Evolutionary conservation across 108 stramenopile genomes (phyloP), one percentile per base, ranked within the genome.

Genomic region (Nannochloropsis salina): DNA sequence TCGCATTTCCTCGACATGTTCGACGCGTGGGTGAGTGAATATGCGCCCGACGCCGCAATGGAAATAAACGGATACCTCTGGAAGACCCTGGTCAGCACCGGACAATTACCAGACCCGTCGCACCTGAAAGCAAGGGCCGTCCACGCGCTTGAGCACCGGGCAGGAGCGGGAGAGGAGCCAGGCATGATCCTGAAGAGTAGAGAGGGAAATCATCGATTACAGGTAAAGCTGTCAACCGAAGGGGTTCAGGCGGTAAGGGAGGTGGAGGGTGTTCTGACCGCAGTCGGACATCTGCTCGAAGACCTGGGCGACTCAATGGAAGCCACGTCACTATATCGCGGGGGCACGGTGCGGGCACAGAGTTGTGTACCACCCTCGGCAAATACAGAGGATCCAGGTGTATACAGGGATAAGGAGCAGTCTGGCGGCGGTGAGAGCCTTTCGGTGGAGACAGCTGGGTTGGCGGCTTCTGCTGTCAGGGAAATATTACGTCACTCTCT

Each of bases 161-260:
- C 61, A 74, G 61, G 61, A n/a, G n/a, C 20, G 61, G 6, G 6
- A 2, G 4, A n/a, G 61, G 61, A 74, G 2, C 20, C 61, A 74
- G 61, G 61, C 20, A 15, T 74, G n/a, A n/a, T 74, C 61, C 8
- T 74, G n/a, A 4, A n/a, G n/a, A n/a, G 61, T 15, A 74, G 20
- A 2, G 61, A n/a, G 15, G 61, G n/a, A 6, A 74, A 74, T n/a
- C n/a, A 8, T 6, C 61, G n/a, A n/a, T 4, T n/a, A n/a, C 61
- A 3, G 0, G n/a, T 74, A 15, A n/a, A 74, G 4, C 61, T 74
- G 6, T 74, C 61, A 4, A 74, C 61, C 15, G 20, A n/a, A 74
- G 61, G 61, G 61, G 15, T n/a, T 74, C 61, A 74, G n/a, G 61
- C n/a, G 20, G 61, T 74, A n/a, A n/a, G n/a, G 61, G 61, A 74